Base-by-base conservation (phyloP, 768 basidiomycete genomes). In the Leccinum subgranulosum region DNA sequence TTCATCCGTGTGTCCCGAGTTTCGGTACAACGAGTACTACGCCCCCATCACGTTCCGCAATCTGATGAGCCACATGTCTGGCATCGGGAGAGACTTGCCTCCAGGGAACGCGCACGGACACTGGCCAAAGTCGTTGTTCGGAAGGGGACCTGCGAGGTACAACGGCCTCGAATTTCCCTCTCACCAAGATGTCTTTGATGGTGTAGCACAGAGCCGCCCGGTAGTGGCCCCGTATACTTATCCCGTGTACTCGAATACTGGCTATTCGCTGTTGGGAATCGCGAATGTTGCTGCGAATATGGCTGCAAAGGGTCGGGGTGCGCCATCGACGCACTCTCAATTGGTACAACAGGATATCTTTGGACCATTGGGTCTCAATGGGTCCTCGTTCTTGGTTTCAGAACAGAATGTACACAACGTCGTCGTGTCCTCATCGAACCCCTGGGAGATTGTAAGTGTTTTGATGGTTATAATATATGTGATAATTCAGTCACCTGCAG, bases 261-360 rank as follows among this genome's bases (percentile, higher is more conserved):
- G 73, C 1, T 72, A 65, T 9, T 63, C 64, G 3, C 15, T 77
- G 0, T 59, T 79, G 11, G 77, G 76, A 17, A 60, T 73, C 15
- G 74, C 70, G 0, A 67, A 75, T 15, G 69, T 76, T 2, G 72
- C 69, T 4, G 76, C 77, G 1, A 69, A 75, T 47, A 52, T 43
- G 6, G 58, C 58, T 10, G 50, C 33, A 1, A 57, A 60, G 28
- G 64, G 57, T 23, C 54, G 58, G 6, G 58, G 64, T n/a, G 64
- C 63, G 15, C 60, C 59, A 15, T 62, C 62, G 5, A 75, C 73
- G 0, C 76, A 81, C 57, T 74, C 76, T 12, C 78, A 80, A 10
- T 67, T 83, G 17, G 14, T 84, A 17, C 63, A 78, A 25, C 70
- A 76, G 36, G 81, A 84, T 57, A 74, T 84, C n/a, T 83, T 83